Base-by-base conservation (phyloP, 345 rosid genomes). In the Brassica carinata region DNA sequence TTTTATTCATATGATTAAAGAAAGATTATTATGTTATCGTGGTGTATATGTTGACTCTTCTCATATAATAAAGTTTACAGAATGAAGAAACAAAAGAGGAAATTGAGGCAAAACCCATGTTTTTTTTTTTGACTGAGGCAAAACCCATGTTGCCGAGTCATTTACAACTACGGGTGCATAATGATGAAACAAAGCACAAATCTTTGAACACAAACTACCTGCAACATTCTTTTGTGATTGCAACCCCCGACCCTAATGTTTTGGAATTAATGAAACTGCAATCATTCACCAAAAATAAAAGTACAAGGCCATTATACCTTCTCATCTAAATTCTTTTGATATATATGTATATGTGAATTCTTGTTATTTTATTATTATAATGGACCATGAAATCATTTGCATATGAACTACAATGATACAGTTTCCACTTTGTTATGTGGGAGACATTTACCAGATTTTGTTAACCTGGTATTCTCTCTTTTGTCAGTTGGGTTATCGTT, bases 331-430 rank as follows among this genome's bases (percentile, higher is more conserved):
- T 4, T 27, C 69, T 45, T 76, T 43, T 5, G 8, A 19, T 8
- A 8, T 18, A 33, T 26, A 38, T 15, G 67, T 13, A 40, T 27
- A 64, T 31, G 27, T 31, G 69, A 34, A 59, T 66, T 72, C 77
- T 29, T 38, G 2, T 38, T 38, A 7, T 34, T 38, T 19, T 34
- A 30, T 33, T 80, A 48, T 69, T 33, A 74, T 53, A 38, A 78
- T 62, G 71, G 75, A 80, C 71, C 79, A 68, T 34, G 34, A 67
- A 79, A 79, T 74, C 75, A 80, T 74, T 69, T 69, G 66, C 83
- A 69, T 75, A 69, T 80, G 83, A 80, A 69, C 75, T 80, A 72
- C 72, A 80, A 80, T 80, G 83, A 80, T 80, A 74, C 79, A 51
- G 26, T 48, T 11, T 74, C 79, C 79, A 80, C 79, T 80, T 74